These are phyloP conservation scores for Striga asiatica DNA, from an alignment of 257 asterid genomes.

Conservation along the genomic window DNA sequence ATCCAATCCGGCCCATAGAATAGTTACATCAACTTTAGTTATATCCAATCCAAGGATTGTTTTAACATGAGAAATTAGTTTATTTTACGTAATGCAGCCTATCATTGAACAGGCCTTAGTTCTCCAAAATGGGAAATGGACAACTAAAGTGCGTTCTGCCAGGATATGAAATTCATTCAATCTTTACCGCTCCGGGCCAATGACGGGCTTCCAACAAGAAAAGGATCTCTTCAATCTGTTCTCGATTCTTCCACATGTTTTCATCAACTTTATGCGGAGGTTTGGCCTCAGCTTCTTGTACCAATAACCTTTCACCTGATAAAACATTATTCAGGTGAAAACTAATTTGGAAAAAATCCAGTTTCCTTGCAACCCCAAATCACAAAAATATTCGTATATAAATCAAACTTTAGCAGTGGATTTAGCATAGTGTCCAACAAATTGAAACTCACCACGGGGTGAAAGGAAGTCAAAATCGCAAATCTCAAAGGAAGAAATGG, in stretches of 20 bases:
- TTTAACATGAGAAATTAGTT: no score
- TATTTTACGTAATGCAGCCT: no score
- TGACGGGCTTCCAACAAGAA: conserved; percentile 45
- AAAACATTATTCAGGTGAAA: conserved; percentile 13
- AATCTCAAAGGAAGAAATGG: background rate
- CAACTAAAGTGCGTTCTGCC: background rate
- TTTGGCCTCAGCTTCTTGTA: conserved; percentile 59
- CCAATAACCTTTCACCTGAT: conserved; percentile 53
- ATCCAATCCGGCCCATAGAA: no score
- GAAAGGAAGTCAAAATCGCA: background rate
- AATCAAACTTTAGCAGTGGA: conserved; percentile 6
- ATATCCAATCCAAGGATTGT: no score
- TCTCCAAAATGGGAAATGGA: background rate
- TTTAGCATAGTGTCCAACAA: background rate
- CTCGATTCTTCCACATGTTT: conserved; percentile 94
- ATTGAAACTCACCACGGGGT: background rate
- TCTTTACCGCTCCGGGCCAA: conserved; percentile 52
- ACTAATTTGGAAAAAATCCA: background rate
- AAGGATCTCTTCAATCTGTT: conserved; percentile 84
- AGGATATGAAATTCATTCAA: conserved; percentile 16
- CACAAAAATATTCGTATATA: background rate
- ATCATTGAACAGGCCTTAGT: background rate
- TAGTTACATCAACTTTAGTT: no score
- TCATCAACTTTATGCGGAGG: conserved; percentile 97
- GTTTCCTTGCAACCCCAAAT: background rate